phyloP scores from a whole-genome alignment of 495 filamentous ascomycete species.

The Oleoguttula mirabilis region DNA sequence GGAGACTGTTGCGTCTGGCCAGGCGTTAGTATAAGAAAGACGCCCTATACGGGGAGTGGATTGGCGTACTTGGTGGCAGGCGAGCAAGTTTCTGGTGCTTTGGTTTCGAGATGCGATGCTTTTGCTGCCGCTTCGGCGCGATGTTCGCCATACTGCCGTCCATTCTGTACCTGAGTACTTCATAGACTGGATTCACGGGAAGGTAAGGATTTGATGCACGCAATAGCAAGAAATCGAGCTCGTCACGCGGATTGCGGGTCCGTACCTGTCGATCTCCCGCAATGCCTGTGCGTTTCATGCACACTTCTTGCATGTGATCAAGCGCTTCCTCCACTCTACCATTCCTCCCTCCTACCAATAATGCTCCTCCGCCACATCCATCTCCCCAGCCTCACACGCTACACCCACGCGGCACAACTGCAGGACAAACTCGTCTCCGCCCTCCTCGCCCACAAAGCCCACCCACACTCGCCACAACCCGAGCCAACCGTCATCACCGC shows the following conservation, averaged over 20 bases:
- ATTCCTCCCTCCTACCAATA: too few species aligned
- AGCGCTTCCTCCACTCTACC: too few species aligned
- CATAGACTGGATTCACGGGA: too few species aligned
- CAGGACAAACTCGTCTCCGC: constrained; percentile 34
- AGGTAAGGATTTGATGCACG: too few species aligned
- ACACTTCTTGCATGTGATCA: too few species aligned
- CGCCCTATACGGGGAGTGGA: neutral
- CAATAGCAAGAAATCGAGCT: too few species aligned
- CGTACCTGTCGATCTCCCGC: too few species aligned
- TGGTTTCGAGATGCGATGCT: neutral
- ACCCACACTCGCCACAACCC: constrained; percentile 30
- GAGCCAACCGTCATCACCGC: constrained; percentile 68
- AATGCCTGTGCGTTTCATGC: too few species aligned
- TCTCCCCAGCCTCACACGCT: constrained; percentile 46
- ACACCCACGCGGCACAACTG: constrained; percentile 27
- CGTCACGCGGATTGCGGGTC: too few species aligned
- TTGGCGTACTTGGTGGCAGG: neutral
- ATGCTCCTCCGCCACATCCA: constrained; percentile 58
- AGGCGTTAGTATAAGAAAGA: neutral
- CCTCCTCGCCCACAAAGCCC: constrained; percentile 39
- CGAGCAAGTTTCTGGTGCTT: neutral
- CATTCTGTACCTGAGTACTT: too few species aligned
- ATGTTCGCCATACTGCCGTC: too few species aligned
- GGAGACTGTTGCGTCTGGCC: constrained; percentile 36
- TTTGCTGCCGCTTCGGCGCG: too few species aligned